Evolutionary conservation across 345 rosid species (phyloP), one percentile per base, ranked within the genome.

Genomic region (Psidium friedrichsthalianum): DNA sequence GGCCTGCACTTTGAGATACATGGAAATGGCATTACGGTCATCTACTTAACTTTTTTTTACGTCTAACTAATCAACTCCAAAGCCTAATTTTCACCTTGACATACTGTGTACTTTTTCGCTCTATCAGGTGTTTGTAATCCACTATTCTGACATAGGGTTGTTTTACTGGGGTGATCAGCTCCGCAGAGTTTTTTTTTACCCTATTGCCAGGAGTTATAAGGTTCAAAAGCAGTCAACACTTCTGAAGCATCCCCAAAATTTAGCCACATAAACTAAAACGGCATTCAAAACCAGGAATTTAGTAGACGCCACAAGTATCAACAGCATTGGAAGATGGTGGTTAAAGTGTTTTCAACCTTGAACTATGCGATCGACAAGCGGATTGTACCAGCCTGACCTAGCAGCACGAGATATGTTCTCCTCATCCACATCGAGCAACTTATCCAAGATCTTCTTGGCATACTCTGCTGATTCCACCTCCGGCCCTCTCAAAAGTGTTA

Each of bases 361-460:
- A 87, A 89, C 82, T 53, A 93, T 89, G 74, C 90, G 89, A 85
- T 91, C 93, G 47, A 90, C 84, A 54, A 94, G 96, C 10, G 96
- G 96, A 44, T 91, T 89, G 87, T 92, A 93, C 96, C 94, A 94
- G 86, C 93, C 93, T 76, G 93, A 90, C 85, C 85, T 88, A 36
- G 95, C 95, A 87, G 95, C 94, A 59, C 88, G 87, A 83, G 88
- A 74, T 83, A 93, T 89, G 87, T 90, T 92, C 85, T 93, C 93
- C 88, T 92, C 93, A 53, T 94, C 94, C 21, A 90, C 82, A 81
- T 93, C 93, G 56, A 94, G 90, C 83, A 94, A 93, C 85, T 92
- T 86, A 51, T 84, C 89, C 85, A 93, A 86, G 76, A 94, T 93
- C 78, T 69, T 90, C 87, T 90, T 91, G 21, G 95, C 93, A 87